Evolutionary conservation across 2,329 filamentous ascomycete genomes (phyloP).

Genomic region (Hypoxylon sp.): DNA sequence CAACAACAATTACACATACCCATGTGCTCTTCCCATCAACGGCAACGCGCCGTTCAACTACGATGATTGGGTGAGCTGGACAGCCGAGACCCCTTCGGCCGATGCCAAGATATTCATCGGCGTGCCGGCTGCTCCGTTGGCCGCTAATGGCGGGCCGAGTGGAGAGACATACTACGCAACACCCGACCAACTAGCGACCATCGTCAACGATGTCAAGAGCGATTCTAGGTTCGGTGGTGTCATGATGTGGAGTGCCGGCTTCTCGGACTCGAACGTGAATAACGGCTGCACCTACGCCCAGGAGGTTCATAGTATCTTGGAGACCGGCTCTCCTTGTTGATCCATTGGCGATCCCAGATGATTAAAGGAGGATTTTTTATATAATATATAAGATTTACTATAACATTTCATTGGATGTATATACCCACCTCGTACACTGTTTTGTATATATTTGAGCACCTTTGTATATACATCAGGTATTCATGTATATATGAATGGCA

Average conservation of each 20-base stretch:
- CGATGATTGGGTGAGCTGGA: conserved; percentile 55
- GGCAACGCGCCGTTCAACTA: conserved; percentile 57
- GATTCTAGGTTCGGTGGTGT: conserved; percentile 56
- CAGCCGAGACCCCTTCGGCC: conserved; percentile 53
- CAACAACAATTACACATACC: conserved; percentile 56
- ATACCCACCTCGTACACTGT: background rate
- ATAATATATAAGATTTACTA: background rate
- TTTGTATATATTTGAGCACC: conserved; percentile 3
- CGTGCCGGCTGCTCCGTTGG: conserved; percentile 57
- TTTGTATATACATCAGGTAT: background rate
- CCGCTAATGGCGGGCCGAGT: conserved; percentile 54
- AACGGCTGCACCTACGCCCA: conserved; percentile 61
- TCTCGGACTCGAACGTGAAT: conserved; percentile 55
- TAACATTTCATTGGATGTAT: background rate
- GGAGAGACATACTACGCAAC: conserved; percentile 57
- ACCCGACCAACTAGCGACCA: conserved; percentile 52
- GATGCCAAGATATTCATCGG: conserved; percentile 59
- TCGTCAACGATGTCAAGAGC: conserved; percentile 52
- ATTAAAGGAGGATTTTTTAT: too few relatives aligned
- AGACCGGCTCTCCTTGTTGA: conserved; percentile 52
- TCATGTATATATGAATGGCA: conserved; percentile 9
- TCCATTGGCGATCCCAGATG: background rate
- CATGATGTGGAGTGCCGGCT: conserved; percentile 62
- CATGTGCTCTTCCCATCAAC: conserved; percentile 56
- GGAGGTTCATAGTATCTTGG: conserved; percentile 57